Evolutionary conservation across 148 eudicot species (phyloP), one percentile per base, ranked within the genome.

Genomic region (Hydrangea macrophylla): DNA sequence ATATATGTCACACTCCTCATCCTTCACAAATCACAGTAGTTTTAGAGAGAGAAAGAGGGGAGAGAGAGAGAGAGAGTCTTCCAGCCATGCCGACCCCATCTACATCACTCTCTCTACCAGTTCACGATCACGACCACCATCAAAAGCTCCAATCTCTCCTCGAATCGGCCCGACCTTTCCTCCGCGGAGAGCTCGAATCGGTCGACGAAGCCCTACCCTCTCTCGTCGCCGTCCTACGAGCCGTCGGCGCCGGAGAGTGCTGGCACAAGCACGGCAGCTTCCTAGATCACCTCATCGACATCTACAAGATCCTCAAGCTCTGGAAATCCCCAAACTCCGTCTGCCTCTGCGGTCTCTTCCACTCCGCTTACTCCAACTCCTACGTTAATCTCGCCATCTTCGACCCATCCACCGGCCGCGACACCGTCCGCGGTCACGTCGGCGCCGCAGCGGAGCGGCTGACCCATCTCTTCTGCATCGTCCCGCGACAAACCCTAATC

Each of bases 221-320:
- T 42, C 81, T 87, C 7, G 40, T 88, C 20, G 55, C 85, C 0
- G 90, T 93, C 22, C 85, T 93, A 9, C 73, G 81, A 9, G 80
- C 94, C 0, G 95, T 81, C 2, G 97, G 97, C 1, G 98, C 96
- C 22, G 95, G 90, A 0, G 97, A 94, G 73, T 94, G 98, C 80
- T 94, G 98, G 98, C 98, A 94, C 83, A 94, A 94, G 70, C 98
- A 94, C 58, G 98, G 98, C 62, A 88, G 84, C 58, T 94, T 94
- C 75, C 84, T 94, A 7, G 86, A 82, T 8, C 98, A 94, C 73
- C 87, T 94, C 9, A 20, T 88, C 24, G 90, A 84, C 68, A 79
- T 86, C 31, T 82, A 88, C 70, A 78, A 79, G 0, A 86, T 88
- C 31, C 90, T 94, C 36, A 86, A 83, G 61, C 87, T 93, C 3